These are phyloP conservation scores for Chlorella sp. DNA, from an alignment of 139 green algal genomes.

Conservation along the genomic window DNA sequence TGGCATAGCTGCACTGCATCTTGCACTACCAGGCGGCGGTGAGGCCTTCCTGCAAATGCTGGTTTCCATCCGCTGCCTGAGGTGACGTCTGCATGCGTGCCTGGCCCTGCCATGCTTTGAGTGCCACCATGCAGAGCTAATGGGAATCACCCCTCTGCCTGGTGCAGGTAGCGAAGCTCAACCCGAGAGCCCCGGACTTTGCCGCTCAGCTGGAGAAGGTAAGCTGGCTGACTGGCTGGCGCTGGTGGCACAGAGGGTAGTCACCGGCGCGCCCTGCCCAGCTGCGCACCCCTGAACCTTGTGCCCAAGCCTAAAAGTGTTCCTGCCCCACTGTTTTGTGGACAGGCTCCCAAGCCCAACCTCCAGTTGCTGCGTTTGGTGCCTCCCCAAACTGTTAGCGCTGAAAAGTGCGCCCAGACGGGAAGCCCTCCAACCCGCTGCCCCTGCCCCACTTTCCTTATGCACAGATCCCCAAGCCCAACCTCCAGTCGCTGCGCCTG, in stretches of 20 bases:
- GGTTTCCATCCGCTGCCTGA: background rate
- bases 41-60: background rate
- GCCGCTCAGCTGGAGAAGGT: background rate
- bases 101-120: background rate
- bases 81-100: background rate
- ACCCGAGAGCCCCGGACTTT: background rate
- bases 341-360: constrained; percentile 16
- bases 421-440: no score
- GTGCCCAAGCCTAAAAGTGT: no score
- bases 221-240: background rate
- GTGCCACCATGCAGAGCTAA: background rate
- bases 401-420: no score
- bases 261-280: background rate
- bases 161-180: background rate
- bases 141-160: background rate
- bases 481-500: background rate
- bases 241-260: no score
- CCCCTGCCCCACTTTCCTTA: background rate
- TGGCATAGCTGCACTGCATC: no score
- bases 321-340: background rate
- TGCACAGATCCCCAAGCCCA: constrained; percentile 20
- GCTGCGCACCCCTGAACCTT: no score
- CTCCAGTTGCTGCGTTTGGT: background rate
- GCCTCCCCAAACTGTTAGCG: no score
- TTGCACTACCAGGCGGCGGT: no score